Evolutionary conservation across 2,329 filamentous ascomycete genomes (phyloP).

Genomic region (Alternaria gansuensis): DNA sequence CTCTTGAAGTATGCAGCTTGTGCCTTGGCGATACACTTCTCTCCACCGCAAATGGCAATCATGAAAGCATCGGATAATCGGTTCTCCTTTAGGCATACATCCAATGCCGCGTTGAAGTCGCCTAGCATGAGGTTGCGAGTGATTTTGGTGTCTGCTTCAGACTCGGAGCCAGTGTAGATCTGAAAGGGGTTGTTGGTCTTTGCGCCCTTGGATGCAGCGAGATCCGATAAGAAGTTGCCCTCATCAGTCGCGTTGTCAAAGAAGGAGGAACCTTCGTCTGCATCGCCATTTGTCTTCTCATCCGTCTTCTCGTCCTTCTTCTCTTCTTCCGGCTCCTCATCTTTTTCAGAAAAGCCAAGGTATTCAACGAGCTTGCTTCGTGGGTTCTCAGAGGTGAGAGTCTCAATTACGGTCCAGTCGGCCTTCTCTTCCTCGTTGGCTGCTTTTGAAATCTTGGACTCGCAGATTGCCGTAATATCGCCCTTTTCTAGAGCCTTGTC

Average conservation of each 20-base stretch:
- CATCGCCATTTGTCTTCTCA: conserved; percentile 57
- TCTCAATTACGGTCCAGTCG: conserved; percentile 95
- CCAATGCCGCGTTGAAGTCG: conserved; percentile 87
- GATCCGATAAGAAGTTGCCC: conserved; percentile 85
- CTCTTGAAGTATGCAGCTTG: conserved; percentile 89
- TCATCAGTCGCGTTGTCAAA: conserved; percentile 75
- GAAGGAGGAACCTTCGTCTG: conserved; percentile 71
- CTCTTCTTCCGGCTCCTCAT: conserved; percentile 47
- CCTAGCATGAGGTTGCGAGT: conserved; percentile 89
- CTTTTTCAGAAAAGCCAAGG: conserved; percentile 78
- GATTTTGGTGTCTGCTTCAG: conserved; percentile 82
- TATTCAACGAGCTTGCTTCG: conserved; percentile 86
- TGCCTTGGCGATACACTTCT: conserved; percentile 91
- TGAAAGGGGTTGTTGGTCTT: conserved; percentile 96
- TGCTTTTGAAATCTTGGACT: conserved; percentile 76
- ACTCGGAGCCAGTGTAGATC: conserved; percentile 84
- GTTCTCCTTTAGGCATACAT: conserved; percentile 86
- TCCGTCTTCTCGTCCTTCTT: conserved; percentile 53
- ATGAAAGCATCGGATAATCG: conserved; percentile 96
- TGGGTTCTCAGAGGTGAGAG: conserved; percentile 84
- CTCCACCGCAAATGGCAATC: conserved; percentile 95
- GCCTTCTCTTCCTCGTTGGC: conserved; percentile 90
- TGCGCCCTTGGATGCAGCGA: conserved; percentile 87
- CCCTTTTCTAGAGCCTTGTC: conserved; percentile 82
- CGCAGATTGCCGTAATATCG: conserved; percentile 80